Evolutionary conservation across 2,329 filamentous ascomycete genomes (phyloP), one percentile per base, ranked within the genome.

Genomic region (Talaromyces sp.): DNA sequence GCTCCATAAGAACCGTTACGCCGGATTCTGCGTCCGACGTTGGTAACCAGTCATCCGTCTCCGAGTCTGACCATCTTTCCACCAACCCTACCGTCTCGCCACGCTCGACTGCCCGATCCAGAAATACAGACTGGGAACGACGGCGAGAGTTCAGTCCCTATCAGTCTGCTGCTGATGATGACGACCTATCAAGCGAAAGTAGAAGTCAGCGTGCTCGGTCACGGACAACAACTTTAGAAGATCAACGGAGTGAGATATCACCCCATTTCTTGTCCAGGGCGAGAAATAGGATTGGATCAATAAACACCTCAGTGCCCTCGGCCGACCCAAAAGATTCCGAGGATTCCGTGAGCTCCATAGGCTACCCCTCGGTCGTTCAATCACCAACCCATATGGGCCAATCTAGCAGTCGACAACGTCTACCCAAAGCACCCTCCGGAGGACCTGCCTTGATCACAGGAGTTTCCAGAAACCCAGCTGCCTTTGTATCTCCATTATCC

Each of bases 331-430:
- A 79, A 61, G 68, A 72, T n/a, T 66, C 75, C 0, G 79, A 80
- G 36, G 79, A 82, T 51, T 71, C 73, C 15, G 69, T 75, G 38
- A 68, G 72, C 36, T 82, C 81, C 19, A 83, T 83, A 66, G 81
- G 81, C 2, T 83, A 78, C 66, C 81, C 81, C 19, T 83, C 81
- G 13, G 80, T 82, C 54, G 74, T 78, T 43, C 78, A 80, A 60
- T 77, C 79, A 22, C 76, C 79, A 40, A 76, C 74, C 25, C 76
- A 76, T 51, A 66, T 74, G 56, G 73, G 72, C 38, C 75, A 76
- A 58, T 67, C 71, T 25, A 69, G 74, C 60, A 68, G 70, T 64
- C 76, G 78, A 17, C 76, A 76, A 63, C 74, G 76, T 65, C 65
- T 73, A 38, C 74, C 73, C 63, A 80, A 73, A 60, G 53, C 74